Base-by-base conservation (phyloP, 73 alveolate genomes). In the Stentor coeruleus region DNA sequence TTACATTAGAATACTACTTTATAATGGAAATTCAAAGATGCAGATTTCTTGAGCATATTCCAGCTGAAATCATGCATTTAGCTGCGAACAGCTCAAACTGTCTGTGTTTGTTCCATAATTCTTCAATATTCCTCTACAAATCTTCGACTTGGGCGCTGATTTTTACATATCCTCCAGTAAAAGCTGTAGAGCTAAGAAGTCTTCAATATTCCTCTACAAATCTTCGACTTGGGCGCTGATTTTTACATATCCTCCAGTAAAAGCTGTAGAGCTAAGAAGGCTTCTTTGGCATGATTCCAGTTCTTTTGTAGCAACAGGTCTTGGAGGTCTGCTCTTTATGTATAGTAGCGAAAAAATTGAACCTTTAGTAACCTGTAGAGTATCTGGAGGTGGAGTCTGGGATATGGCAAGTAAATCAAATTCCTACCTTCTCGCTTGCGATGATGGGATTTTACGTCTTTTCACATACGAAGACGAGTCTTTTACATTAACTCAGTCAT, bases 391-490 rank as follows among this genome's bases (percentile, higher is more conserved):
- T 11, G 79, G 79, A 26, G 33, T 66, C 37, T 66, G 79, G 79
- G 79, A 66, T 33, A 66, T 66, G n/a, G n/a, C 79, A 20, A 66
- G 33, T 20, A 0, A 26, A 1, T 14, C n/a, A 14, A 28, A 37
- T 66, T 20, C 20, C 41, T 33, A 26, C 42, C 49, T 40, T 2
- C 37, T 66, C 26, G 79, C 42, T 11, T 20, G 79, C n/a, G 79
- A 66, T 33, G 79, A 66, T 33, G 79, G 79, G 33, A 66, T 66
- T 66, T 40, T 66, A 28, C 79, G 79, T 2, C 14, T 66, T 20
- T 66, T 20, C 33, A 31, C 20, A 20, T 11, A 28, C 39, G 36
- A 20, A 1, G 79, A 66, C 2, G 79, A 66, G n/a, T 26, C n/a
- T 33, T 66, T 26, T 33, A 26, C 11, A 37, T 15, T 66, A 28